Conservation (phyloP, 495 filamentous ascomycete genomes). For the Hypoxylon lienhwacheense region DNA sequence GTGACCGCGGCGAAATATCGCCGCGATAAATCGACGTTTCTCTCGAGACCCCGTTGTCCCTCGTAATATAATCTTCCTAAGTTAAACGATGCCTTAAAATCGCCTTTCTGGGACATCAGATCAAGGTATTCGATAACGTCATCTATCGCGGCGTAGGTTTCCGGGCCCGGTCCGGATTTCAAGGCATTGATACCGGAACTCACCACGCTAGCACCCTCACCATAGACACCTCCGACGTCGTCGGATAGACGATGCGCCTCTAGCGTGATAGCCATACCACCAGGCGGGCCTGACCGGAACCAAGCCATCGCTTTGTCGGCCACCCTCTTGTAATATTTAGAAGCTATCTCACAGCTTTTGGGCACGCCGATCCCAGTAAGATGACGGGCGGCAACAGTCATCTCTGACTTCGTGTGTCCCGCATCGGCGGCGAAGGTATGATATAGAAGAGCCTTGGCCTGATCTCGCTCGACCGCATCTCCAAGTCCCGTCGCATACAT, state of each 20-base stretch:
- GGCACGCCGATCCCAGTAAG: conserved; percentile 82
- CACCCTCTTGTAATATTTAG: conserved; percentile 85
- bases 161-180: conserved; percentile 66
- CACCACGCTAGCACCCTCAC: conserved; percentile 87
- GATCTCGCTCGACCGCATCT: conserved; percentile 78
- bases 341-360: conserved; percentile 82
- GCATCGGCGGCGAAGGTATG: conserved; percentile 90
- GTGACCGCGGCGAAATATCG: conserved; percentile 82
- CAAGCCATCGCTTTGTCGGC: conserved; percentile 91
- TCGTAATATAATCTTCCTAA: conserved; percentile 90
- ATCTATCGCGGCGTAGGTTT: conserved; percentile 80
- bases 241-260: conserved; percentile 83
- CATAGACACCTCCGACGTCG: conserved; percentile 89
- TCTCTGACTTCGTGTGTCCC: conserved; percentile 83
- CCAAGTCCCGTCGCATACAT: conserved; percentile 95
- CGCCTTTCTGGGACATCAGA: conserved; percentile 89
- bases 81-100: conserved; percentile 88
- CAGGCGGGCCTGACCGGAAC: conserved; percentile 86
- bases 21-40: conserved; percentile 73
- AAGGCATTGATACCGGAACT: conserved; percentile 87
- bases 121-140: conserved; percentile 95
- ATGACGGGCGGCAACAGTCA: conserved; percentile 89
- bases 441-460: conserved; percentile 89
- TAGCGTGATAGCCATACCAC: conserved; percentile 73
- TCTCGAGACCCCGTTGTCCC: conserved; percentile 72